phyloP scores from a whole-genome alignment of 2,329 filamentous ascomycete species.

The Alternaria gaisen region DNA sequence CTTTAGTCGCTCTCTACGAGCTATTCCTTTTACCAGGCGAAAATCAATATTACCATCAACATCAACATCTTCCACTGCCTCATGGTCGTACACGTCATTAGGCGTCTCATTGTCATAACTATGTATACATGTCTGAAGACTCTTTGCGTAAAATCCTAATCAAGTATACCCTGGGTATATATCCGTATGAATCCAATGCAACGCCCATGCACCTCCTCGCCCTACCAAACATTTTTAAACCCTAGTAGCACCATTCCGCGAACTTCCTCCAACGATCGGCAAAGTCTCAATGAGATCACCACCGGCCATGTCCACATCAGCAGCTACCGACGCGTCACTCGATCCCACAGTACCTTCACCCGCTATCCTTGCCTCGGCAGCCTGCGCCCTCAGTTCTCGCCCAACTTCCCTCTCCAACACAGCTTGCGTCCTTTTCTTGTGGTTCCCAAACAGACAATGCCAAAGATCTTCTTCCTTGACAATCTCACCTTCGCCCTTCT shows the following conservation, averaged over 20 bases:
- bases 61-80: neutral
- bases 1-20: conserved; percentile 7
- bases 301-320: neutral
- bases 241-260: neutral
- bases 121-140: neutral
- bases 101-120: neutral
- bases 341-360: neutral
- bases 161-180: neutral
- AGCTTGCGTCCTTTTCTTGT: conserved; percentile 49
- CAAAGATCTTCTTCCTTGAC: conserved; percentile 83
- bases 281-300: neutral
- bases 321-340: neutral
- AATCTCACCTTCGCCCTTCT: conserved; percentile 77
- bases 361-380: conserved; percentile 55
- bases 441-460: conserved; percentile 82
- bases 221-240: neutral
- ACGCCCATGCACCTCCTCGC: neutral
- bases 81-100: neutral
- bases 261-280: neutral
- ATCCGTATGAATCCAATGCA: neutral
- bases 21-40: neutral
- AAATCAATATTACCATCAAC: neutral
- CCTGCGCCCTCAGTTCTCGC: conserved; percentile 63
- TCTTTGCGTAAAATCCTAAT: neutral
- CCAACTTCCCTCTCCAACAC: conserved; percentile 56